Conservation (phyloP, 306 rosid species). For the Lathyrus aphaca region DNA sequence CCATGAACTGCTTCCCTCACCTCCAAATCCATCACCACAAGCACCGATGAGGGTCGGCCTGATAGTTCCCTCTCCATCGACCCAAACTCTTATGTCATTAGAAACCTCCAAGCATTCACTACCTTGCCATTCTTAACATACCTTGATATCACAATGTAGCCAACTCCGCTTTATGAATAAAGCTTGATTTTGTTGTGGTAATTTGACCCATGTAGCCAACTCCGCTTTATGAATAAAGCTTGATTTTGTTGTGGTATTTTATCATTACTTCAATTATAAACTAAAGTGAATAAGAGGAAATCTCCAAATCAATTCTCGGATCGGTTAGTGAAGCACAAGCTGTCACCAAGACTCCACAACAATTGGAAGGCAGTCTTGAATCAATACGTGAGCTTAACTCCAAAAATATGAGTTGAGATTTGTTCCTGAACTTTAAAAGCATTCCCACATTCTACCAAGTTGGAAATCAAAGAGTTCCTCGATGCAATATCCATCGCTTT, state of each 20-base stretch:
- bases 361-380: neutral
- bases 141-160: conserved; percentile 49
- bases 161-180: no score
- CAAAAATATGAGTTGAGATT: neutral
- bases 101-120: conserved; percentile 40
- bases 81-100: conserved; percentile 38
- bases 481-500: neutral
- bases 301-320: neutral
- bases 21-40: neutral
- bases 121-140: conserved; percentile 53
- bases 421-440: neutral
- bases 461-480: neutral
- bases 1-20: neutral
- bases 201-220: no score
- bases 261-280: no score
- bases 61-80: conserved; percentile 38
- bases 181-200: no score
- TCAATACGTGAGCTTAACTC: neutral
- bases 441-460: neutral
- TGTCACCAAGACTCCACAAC: neutral
- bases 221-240: no score
- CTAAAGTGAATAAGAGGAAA: no score
- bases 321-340: neutral
- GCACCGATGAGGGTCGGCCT: neutral
- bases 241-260: no score